Evolutionary conservation across 805 yeast species (phyloP).

Genomic region (Priceomyces carsonii): DNA sequence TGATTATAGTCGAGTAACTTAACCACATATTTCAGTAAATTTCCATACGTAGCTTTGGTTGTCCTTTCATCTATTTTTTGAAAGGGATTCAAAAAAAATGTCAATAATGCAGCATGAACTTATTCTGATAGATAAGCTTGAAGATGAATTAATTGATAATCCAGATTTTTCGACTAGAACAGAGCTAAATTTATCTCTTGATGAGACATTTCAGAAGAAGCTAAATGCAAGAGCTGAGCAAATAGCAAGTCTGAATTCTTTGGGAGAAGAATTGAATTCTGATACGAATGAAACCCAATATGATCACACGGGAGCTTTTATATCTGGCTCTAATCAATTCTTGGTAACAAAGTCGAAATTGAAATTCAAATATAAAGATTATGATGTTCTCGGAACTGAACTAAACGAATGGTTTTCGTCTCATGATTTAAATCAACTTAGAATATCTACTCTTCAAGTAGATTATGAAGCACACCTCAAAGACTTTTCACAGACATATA

Average conservation of each 20-base stretch:
- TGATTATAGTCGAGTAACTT: no score
- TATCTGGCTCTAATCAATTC: constrained; percentile 21
- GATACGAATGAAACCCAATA: constrained; percentile 1
- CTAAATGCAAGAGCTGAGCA: constrained; percentile 44
- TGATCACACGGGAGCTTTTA: no score
- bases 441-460: no score
- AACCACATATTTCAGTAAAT: no score
- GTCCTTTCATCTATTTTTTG: background rate
- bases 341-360: constrained; percentile 32
- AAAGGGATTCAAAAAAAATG: background rate
- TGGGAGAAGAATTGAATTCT: constrained; percentile 6
- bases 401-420: constrained; percentile 40
- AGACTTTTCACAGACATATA: background rate
- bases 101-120: constrained; percentile 23
- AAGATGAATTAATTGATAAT: constrained; percentile 47
- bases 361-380: constrained; percentile 29
- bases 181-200: constrained; percentile 32
- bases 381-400: constrained; percentile 26
- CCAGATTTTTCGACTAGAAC: constrained; percentile 35
- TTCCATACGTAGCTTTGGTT: no score
- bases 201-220: constrained; percentile 43
- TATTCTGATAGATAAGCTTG: constrained; percentile 45
- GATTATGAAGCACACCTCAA: no score
- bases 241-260: constrained; percentile 17
- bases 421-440: constrained; percentile 27